Base-by-base conservation (phyloP, 169 alveolate species). In the Eimeria praecox region DNA sequence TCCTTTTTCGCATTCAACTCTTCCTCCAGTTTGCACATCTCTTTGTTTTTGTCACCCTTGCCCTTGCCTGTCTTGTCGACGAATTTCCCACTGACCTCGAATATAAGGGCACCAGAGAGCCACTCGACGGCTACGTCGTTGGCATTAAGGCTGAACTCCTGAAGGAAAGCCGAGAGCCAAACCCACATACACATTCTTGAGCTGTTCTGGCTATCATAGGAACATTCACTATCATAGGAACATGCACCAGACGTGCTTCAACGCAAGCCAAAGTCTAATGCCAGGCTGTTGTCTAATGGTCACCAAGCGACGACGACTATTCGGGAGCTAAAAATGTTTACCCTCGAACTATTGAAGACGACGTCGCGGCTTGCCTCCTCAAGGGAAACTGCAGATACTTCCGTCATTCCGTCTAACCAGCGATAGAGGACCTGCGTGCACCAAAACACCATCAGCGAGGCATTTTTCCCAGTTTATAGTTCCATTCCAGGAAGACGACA, bases 1-100 rank as follows among this genome's bases (percentile, higher is more conserved):
- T 35, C 66, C 42, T 87, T 64, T 44, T 87, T 87, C 10, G 16
- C 94, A 8, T 42, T 87, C 66, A 87, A 42, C 64, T 87, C 94
- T 27, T 62, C 83, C 44, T 87, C 83, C 3, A 87, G 94, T 27
- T 64, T 38, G 49, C 24, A 44, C 46, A 42, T 10, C 4, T 62
- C 94, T 64, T 22, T 30, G n/a, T 42, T 71, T 44, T 59, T 59
- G 52, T 87, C 94, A 33, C 64, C 64, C 94, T 87, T 87, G 0
- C 83, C 83, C 62, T 64, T 87, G 56, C 83, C 94, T 42, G 83
- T 64, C 83, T 64, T 87, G 62, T 87, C 94, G 24, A 87, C 94
- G 46, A 87, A 87, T 52, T 87, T 94, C 10, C 96, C 96, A 18
- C 94, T 89, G 30, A 94, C 94, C 56, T 94, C 96, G 59, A 94